Base-by-base conservation (phyloP, 2,329 filamentous ascomycete species). In the Fusarium sp. region DNA sequence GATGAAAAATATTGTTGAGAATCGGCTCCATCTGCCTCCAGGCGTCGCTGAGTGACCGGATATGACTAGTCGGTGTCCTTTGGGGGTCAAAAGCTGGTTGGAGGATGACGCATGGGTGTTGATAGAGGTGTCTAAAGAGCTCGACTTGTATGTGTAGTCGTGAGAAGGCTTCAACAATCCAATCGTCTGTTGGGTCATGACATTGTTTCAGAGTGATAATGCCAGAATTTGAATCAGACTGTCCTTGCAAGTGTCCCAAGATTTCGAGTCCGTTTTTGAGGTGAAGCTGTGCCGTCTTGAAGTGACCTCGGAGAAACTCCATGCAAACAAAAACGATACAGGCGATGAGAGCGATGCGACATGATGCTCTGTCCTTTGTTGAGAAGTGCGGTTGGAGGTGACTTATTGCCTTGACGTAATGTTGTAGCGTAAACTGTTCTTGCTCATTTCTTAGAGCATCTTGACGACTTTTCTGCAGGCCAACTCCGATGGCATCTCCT, bases 121-220 rank as follows among this genome's bases (percentile, higher is more conserved):
- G 67, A 10, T 73, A 71, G 6, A 71, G 71, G 16, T 72, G 60
- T 45, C 69, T 68, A 22, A 79, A 76, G 5, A 81, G 73, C n/a
- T 76, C 74, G 14, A 76, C 64, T 65, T 80, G 79, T 3, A 82
- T 64, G 41, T 81, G 77, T 6, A 82, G 69, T 29, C 80, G 77
- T 1, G 78, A 76, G 35, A 88, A 85, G 3, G 81, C 82, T 66
- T 86, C 84, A 4, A 84, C 70, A 18, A 89, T 84, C 80, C 83
- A 85, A 43, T 83, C 80, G 52, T 88, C 85, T 1, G 81, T 75
- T 1, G 78, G 78, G 6, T 82, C 80, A 5, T 31, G 67, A 2
- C 56, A 67, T 13, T 67, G 45, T 22, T 69, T 68, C 16, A 76
- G 5, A 4, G 60, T 39, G 16, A 77, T 50, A 11, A 68, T 39